These are phyloP conservation scores for Closterium sp. DNA, from an alignment of 139 green algal genomes.

Conservation along the genomic window DNA sequence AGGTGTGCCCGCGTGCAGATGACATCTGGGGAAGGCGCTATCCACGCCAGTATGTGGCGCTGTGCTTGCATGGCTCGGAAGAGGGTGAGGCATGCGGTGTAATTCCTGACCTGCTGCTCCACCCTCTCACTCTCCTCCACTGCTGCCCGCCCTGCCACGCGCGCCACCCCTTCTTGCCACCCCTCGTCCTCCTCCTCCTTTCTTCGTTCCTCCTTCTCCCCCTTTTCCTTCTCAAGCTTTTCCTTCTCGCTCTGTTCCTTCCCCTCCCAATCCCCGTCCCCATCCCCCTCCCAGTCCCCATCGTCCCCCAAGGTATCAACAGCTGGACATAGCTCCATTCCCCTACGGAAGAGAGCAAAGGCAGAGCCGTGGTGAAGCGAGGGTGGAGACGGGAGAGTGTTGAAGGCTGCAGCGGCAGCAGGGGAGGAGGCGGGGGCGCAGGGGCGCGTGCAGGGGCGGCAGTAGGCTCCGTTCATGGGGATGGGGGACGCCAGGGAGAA, in stretches of 20 bases:
- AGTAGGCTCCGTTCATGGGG: not conserved
- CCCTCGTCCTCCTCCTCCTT: not conserved
- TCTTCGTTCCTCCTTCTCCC: not conserved
- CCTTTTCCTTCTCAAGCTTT: not conserved
- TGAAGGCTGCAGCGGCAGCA: not conserved
- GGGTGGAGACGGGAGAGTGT: not conserved
- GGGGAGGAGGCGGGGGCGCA: not conserved
- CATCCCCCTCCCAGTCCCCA: not conserved
- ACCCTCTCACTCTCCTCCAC: not conserved
- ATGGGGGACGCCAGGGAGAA: not conserved
- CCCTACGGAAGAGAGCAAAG: not conserved
- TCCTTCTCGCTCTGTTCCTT: not conserved
- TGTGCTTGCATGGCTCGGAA: not conserved
- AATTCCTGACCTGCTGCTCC: not conserved
- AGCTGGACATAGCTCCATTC: not conserved
- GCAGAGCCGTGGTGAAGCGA: not conserved
- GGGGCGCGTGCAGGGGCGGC: not conserved
- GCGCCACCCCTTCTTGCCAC: not conserved
- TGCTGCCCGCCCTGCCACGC: not conserved
- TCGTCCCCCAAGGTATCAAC: not conserved
- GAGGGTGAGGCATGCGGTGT: not conserved
- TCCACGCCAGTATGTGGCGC: not conserved
- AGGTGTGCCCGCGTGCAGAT: not conserved
- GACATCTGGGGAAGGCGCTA: not conserved
- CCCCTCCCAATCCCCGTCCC: too few species aligned